Base-by-base conservation (phyloP, 441 rosid genomes). In the Macaranga tanarius region DNA sequence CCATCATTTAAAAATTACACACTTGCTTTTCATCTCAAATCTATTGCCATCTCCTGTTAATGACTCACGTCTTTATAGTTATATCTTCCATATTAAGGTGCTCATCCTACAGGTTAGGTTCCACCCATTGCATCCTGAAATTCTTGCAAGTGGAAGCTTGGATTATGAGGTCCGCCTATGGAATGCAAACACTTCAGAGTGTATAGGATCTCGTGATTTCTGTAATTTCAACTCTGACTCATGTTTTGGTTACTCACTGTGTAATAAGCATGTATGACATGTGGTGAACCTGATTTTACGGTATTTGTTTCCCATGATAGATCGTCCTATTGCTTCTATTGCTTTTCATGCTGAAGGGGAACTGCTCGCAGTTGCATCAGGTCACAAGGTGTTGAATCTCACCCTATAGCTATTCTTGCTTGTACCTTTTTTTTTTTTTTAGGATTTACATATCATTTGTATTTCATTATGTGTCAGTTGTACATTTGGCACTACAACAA, bases 131-230 rank as follows among this genome's bases (percentile, higher is more conserved):
- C 84, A 82, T 76, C 85, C 96, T 38, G 88, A 86, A 81, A 85
- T 93, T 76, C 86, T 93, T 84, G 98, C 98, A 59, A 93, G 98
- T 87, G 97, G 98, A 74, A 93, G 98, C 84, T 88, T 93, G 88
- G 98, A 93, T 81, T 91, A 84, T 40, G 88, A 92, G 85, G 97
- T 93, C 69, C 89, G 89, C 79, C 75, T 93, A 69, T 93, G 98
- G 98, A 85, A 92, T 83, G 88, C 92, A 77, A 88, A 81, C 73
- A 85, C 93, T 3, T 78, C 93, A 19, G 92, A 89, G 80, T 93
- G 96, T 73, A 81, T 90, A 70, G 92, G 85, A 79, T 90, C 92
- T 54, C 91, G 87, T 73, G 90, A 88, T 81, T 93, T 93, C 84
- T 83, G 98, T 93, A 93, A 86, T 79, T 77, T 38, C 65, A 57